Percentiles rank a stretch among this genome's conserved stretches.
phyloP scores from a whole-genome alignment of 2,329 filamentous ascomycete species.

The Colletotrichum godetiae region DNA sequence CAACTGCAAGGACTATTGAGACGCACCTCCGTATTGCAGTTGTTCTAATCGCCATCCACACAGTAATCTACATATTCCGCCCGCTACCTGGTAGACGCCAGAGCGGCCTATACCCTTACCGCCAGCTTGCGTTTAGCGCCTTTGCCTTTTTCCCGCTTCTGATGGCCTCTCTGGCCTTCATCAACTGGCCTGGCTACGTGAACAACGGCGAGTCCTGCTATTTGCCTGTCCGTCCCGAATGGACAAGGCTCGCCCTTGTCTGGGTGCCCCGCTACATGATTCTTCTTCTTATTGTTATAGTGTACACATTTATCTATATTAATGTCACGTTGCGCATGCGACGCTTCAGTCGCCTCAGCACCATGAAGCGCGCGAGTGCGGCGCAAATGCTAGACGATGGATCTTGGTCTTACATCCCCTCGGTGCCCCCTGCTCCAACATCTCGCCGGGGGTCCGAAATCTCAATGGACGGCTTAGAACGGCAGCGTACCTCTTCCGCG shows the following conservation, averaged over 20 bases:
- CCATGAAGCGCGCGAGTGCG: slow-evolving; percentile 15
- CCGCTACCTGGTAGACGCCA: slow-evolving; percentile 59
- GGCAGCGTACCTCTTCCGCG: neutral
- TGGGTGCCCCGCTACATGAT: slow-evolving; percentile 82
- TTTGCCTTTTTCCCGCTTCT: slow-evolving; percentile 70
- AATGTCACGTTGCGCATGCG: slow-evolving; percentile 66
- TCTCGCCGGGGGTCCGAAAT: slow-evolving; percentile 34
- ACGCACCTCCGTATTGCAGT: too few species aligned
- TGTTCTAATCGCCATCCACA: slow-evolving; percentile 81
- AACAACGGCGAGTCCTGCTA: slow-evolving; percentile 77
- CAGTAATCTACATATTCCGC: slow-evolving; percentile 76
- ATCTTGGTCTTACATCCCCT: slow-evolving; percentile 4
- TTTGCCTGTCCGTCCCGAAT: slow-evolving; percentile 73
- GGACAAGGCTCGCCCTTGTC: slow-evolving; percentile 75
- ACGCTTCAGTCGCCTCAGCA: slow-evolving; percentile 46
- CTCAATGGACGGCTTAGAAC: slow-evolving; percentile 20
- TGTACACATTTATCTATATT: slow-evolving; percentile 77
- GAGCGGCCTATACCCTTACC: slow-evolving; percentile 76
- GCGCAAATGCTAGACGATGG: slow-evolving; percentile 2
- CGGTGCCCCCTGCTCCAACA: slow-evolving; percentile 41
- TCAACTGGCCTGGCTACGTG: slow-evolving; percentile 67
- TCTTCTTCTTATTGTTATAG: slow-evolving; percentile 69
- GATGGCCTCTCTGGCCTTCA: slow-evolving; percentile 72
- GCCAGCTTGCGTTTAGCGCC: slow-evolving; percentile 67
- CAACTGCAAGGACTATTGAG: too few species aligned